These are phyloP conservation scores for Fragaria ananassa DNA, from an alignment of 306 rosid genomes.

Conservation along the genomic window DNA sequence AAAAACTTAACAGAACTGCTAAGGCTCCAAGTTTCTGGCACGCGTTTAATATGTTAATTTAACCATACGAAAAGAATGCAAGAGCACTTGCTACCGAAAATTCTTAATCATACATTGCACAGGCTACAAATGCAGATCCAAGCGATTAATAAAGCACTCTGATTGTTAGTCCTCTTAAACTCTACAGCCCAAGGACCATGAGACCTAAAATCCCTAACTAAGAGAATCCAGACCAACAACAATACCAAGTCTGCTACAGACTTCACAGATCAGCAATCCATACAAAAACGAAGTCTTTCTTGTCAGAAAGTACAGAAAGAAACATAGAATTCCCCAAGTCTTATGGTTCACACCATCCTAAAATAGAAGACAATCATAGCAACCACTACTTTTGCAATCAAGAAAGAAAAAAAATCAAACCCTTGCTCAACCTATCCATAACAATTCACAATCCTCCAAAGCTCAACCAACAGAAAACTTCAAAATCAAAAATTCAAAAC, in stretches of 20 bases:
- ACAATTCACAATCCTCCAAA: constrained; percentile 13
- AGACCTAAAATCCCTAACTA: constrained; percentile 15
- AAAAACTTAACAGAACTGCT: constrained; percentile 4
- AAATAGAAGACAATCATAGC: background rate
- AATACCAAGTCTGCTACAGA: background rate
- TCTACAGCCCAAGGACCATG: constrained; percentile 3
- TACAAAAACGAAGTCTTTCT: constrained; percentile 9
- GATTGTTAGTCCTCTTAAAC: background rate
- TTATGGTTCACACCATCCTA: background rate
- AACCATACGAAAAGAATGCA: constrained; percentile 5
- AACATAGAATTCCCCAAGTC: background rate
- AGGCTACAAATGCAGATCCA: constrained; percentile 19
- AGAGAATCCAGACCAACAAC: constrained; percentile 22
- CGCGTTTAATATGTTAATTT: constrained; percentile 5
- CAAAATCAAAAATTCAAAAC: constrained; percentile 14
- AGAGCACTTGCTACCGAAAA: background rate
- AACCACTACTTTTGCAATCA: background rate
- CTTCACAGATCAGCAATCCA: constrained; percentile 10
- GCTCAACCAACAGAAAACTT: constrained; percentile 28
- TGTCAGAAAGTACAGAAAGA: background rate
- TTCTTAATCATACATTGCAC: constrained; percentile 6
- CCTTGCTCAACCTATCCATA: constrained; percentile 20
- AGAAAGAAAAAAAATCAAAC: constrained; percentile 2
- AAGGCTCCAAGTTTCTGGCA: constrained; percentile 2
- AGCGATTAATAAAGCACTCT: background rate